These are phyloP conservation scores for Phytophthora megakarya DNA, from an alignment of 352 stramenopile species.

Conservation along the genomic window DNA sequence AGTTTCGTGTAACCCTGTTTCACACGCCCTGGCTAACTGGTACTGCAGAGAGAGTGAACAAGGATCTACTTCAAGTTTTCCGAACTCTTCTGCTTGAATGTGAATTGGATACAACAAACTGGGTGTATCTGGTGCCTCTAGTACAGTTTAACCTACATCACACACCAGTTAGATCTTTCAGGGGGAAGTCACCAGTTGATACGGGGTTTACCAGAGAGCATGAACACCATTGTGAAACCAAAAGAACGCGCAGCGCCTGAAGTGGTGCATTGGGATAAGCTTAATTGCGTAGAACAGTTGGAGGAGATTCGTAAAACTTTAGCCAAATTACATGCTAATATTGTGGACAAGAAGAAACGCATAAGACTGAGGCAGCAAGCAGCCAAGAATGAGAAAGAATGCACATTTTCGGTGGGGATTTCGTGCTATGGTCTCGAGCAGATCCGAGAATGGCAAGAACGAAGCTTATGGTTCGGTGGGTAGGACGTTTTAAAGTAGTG, in stretches of 20 bases:
- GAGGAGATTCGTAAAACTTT: background rate
- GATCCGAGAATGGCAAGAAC: background rate
- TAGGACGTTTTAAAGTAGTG: background rate
- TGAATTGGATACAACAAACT: background rate
- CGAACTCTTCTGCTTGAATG: background rate
- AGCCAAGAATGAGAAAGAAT: background rate
- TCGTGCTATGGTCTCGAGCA: background rate
- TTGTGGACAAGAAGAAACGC: background rate
- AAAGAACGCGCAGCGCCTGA: background rate
- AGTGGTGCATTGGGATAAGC: background rate
- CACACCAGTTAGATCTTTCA: background rate
- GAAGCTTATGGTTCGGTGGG: background rate
- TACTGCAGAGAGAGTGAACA: background rate
- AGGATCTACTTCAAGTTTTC: background rate
- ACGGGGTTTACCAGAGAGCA: background rate
- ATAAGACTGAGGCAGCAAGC: background rate
- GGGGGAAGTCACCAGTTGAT: background rate
- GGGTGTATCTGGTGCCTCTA: background rate
- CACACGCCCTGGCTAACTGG: background rate
- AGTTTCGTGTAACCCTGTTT: background rate
- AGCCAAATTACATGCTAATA: background rate
- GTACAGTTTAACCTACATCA: background rate
- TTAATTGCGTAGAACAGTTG: background rate
- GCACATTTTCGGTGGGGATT: background rate
- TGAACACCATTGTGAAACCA: background rate